phyloP scores from a whole-genome alignment of 345 rosid species.

The Pistacia integerrima region DNA sequence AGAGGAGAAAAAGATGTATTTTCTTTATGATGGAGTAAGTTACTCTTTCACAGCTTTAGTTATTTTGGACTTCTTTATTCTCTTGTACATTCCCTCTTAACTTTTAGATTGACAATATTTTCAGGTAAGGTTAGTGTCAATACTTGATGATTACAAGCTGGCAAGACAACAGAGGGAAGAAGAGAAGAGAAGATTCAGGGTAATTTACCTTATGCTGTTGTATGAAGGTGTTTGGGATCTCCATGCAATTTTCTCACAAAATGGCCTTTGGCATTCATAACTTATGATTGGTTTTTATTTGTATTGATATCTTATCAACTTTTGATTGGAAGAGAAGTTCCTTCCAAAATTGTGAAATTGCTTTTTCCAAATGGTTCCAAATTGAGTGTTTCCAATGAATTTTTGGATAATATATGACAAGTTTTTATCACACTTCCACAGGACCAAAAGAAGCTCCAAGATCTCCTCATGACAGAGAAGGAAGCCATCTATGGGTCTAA shows the following conservation, averaged over 20 bases:
- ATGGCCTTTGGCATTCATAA: background rate
- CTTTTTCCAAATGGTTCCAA: background rate
- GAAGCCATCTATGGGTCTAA: constrained; percentile 90
- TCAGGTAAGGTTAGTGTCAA: constrained; percentile 75
- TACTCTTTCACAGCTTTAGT: constrained; percentile 12
- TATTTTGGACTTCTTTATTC: constrained; percentile 11
- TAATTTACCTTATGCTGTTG: constrained; percentile 26
- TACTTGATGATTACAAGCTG: constrained; percentile 86
- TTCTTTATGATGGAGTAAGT: constrained; percentile 93
- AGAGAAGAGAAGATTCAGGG: constrained; percentile 87
- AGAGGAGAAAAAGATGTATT: constrained; percentile 54
- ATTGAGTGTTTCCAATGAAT: background rate
- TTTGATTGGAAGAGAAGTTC: background rate
- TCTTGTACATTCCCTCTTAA: background rate
- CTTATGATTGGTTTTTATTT: background rate
- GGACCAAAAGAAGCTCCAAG: constrained; percentile 98
- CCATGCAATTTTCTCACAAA: background rate
- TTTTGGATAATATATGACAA: background rate
- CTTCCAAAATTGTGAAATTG: background rate
- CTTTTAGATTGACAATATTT: constrained; percentile 12
- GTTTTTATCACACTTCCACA: constrained; percentile 30
- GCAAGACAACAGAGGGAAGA: constrained; percentile 82
- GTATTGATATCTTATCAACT: background rate
- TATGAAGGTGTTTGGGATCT: background rate
- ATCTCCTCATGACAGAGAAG: constrained; percentile 78